Conservation (phyloP, 2,329 filamentous ascomycete genomes). For the Byssoonygena ceratinophila region DNA sequence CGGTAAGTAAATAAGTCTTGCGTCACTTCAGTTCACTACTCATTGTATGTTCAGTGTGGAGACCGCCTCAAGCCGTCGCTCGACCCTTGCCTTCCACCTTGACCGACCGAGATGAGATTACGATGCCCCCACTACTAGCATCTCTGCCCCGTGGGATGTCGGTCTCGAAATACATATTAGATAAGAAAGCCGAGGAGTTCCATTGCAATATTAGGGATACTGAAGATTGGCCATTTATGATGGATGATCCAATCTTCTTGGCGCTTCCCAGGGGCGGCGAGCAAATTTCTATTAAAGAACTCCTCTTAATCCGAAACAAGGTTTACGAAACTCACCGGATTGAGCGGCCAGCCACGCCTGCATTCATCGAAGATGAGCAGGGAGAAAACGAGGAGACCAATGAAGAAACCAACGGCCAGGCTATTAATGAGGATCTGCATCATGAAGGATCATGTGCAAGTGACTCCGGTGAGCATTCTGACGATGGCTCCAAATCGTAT, state of each 20-base stretch:
- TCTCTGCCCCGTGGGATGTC: constrained; percentile 31
- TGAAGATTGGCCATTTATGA: constrained; percentile 41
- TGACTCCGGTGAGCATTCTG: neutral
- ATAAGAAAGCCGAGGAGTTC: constrained; percentile 36
- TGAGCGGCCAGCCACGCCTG: constrained; percentile 3
- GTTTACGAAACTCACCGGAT: constrained; percentile 23
- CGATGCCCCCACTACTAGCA: constrained; percentile 18
- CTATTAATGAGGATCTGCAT: neutral
- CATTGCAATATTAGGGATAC: constrained; percentile 41
- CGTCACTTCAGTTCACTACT: constrained; percentile 7
- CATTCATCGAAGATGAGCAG: constrained; percentile 9
- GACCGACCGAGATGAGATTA: constrained; percentile 22
- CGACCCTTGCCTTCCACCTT: constrained; percentile 23
- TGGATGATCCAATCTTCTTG: constrained; percentile 42
- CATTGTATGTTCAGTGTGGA: constrained; percentile 17
- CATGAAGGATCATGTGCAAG: neutral
- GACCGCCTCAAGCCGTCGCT: constrained; percentile 19
- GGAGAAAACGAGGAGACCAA: constrained; percentile 1
- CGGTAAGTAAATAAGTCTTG: constrained; percentile 12
- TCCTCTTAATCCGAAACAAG: constrained; percentile 31
- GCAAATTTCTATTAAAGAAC: constrained; percentile 36
- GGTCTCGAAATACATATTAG: constrained; percentile 42
- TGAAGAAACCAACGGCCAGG: neutral
- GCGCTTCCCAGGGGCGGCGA: constrained; percentile 35
- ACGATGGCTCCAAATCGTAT: neutral